These are phyloP conservation scores for Euphrasia arctica DNA, from an alignment of 305 asterid genomes.

Conservation along the genomic window DNA sequence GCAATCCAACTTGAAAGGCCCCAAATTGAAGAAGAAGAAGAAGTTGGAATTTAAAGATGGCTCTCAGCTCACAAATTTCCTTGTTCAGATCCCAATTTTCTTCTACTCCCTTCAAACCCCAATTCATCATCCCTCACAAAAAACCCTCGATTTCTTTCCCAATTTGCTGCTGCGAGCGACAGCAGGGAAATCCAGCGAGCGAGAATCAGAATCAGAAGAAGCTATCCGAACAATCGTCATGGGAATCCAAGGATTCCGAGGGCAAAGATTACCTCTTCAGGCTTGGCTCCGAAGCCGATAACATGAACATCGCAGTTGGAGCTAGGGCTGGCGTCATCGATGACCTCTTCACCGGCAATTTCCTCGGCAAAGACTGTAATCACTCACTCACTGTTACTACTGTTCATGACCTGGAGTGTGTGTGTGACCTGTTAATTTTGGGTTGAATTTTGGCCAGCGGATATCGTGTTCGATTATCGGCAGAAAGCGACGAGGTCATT, in stretches of 20 bases:
- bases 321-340: slow-evolving; percentile 91
- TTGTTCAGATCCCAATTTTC: slow-evolving; percentile 32
- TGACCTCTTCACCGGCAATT: slow-evolving; percentile 82
- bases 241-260: slow-evolving; percentile 79
- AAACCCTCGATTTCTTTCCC: slow-evolving; percentile 26
- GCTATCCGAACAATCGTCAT: slow-evolving; percentile 81
- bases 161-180: slow-evolving; percentile 33
- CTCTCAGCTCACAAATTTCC: slow-evolving; percentile 50
- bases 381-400: slow-evolving; percentile 2
- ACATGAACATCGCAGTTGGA: slow-evolving; percentile 89
- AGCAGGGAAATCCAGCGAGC: slow-evolving; percentile 28
- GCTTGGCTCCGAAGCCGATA: slow-evolving; percentile 91
- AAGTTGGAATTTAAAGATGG: slow-evolving; percentile 29
- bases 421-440: neutral
- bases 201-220: slow-evolving; percentile 35
- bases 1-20: slow-evolving; percentile 31
- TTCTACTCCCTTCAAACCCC: slow-evolving; percentile 27
- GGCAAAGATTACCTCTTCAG: slow-evolving; percentile 87
- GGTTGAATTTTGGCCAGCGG: slow-evolving; percentile 52
- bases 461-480: slow-evolving; percentile 90
- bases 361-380: slow-evolving; percentile 93
- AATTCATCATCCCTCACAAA: slow-evolving; percentile 22
- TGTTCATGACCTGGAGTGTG: neutral
- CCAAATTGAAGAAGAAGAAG: slow-evolving; percentile 11
- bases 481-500: slow-evolving; percentile 90